These are phyloP conservation scores for Tremella fuciformis DNA, from an alignment of 768 basidiomycete genomes.

Conservation along the genomic window DNA sequence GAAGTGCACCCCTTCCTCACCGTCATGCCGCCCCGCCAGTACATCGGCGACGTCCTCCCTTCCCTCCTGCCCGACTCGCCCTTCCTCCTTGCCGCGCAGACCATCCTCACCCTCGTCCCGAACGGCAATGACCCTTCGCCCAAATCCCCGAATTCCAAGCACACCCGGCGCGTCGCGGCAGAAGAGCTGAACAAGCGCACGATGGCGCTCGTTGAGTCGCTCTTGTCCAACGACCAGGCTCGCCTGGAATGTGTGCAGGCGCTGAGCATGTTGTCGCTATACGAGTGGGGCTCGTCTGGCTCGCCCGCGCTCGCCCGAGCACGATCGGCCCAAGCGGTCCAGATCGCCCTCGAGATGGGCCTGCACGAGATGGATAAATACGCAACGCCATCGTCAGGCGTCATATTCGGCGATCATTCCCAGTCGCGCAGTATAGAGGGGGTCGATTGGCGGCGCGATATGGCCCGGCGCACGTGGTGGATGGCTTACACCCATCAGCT, in stretches of 20 bases:
- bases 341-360: constrained; percentile 47
- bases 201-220: constrained; percentile 25
- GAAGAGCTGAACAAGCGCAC: constrained; percentile 30
- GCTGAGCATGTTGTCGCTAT: constrained; percentile 42
- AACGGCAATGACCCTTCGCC: constrained; percentile 40
- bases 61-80: constrained; percentile 40
- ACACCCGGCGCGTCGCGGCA: constrained; percentile 32
- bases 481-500: constrained; percentile 37
- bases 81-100: constrained; percentile 45
- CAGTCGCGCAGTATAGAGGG: constrained; percentile 33
- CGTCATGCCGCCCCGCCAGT: constrained; percentile 43
- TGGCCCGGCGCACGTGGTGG: constrained; percentile 51
- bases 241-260: constrained; percentile 47
- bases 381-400: background rate
- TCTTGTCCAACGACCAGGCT: constrained; percentile 17
- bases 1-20: constrained; percentile 51
- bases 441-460: constrained; percentile 43
- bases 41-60: constrained; percentile 31
- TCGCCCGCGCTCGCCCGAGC: constrained; percentile 30
- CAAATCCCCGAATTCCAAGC: constrained; percentile 39
- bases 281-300: constrained; percentile 44
- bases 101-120: constrained; percentile 45
- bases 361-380: constrained; percentile 44
- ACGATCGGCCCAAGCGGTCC: constrained; percentile 32
- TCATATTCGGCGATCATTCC: background rate